phyloP scores from a whole-genome alignment of 2,329 filamentous ascomycete genomes.

The Colletotrichum sp. region DNA sequence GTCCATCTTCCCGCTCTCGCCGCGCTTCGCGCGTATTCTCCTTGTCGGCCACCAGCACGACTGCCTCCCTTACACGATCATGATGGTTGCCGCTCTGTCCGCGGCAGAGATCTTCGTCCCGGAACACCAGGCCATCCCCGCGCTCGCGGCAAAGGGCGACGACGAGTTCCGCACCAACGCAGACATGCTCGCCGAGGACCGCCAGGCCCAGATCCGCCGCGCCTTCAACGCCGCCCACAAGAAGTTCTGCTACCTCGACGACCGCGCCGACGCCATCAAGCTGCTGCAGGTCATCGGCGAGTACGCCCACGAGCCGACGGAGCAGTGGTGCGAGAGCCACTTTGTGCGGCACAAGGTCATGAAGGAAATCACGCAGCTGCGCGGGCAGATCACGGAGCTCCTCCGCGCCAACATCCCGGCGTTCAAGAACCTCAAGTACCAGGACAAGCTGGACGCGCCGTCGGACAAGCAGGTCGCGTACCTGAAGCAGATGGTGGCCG shows the following conservation, averaged over 20 bases:
- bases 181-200: conserved; percentile 75
- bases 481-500: conserved; percentile 88
- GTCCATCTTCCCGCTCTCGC: conserved; percentile 87
- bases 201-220: conserved; percentile 66
- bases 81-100: conserved; percentile 86
- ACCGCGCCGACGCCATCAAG: conserved; percentile 87
- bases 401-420: conserved; percentile 75
- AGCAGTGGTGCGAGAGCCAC: conserved; percentile 79
- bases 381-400: conserved; percentile 81
- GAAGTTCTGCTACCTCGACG: conserved; percentile 81
- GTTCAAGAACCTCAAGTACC: conserved; percentile 61
- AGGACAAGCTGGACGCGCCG: conserved; percentile 62
- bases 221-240: conserved; percentile 75
- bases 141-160: conserved; percentile 50
- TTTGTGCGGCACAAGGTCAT: conserved; percentile 90
- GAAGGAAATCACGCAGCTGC: conserved; percentile 83
- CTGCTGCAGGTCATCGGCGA: conserved; percentile 87
- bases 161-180: conserved; percentile 63
- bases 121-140: conserved; percentile 76
- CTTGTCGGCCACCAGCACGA: conserved; percentile 83
- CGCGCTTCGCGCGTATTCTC: conserved; percentile 91
- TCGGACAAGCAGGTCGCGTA: conserved; percentile 75
- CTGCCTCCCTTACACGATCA: conserved; percentile 85
- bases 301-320: conserved; percentile 76
- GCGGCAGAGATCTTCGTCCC: conserved; percentile 88